A percentile compares a stretch with the other conserved stretches of the same genome.
phyloP scores from a whole-genome alignment of 2,329 filamentous ascomycete genomes.

The Lecanicillium sp. region DNA sequence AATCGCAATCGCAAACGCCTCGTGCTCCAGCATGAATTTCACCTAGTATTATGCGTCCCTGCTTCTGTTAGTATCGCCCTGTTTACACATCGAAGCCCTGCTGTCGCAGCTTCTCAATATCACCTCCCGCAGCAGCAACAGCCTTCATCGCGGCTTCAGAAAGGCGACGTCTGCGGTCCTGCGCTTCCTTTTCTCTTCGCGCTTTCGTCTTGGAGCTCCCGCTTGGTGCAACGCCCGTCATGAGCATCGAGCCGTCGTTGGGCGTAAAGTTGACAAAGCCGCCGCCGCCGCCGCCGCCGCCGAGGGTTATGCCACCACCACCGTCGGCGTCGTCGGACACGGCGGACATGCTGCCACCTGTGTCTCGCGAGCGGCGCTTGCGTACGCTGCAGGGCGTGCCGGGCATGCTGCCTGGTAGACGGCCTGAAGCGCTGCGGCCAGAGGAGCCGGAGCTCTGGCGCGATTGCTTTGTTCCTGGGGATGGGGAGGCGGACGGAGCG shows the following conservation, averaged over 20 bases:
- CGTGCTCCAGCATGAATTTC: too few relatives aligned
- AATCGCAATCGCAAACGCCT: too few relatives aligned
- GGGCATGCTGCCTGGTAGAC: slow-evolving; percentile 23
- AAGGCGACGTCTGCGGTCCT: slow-evolving; percentile 62
- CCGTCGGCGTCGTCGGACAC: slow-evolving; percentile 13
- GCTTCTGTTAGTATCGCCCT: too few relatives aligned
- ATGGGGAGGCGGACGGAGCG: slow-evolving; percentile 31
- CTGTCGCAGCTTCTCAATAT: slow-evolving; percentile 45
- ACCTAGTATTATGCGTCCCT: too few relatives aligned
- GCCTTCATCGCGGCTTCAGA: slow-evolving; percentile 62
- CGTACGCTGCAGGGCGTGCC: slow-evolving; percentile 31
- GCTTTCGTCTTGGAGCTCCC: slow-evolving; percentile 92
- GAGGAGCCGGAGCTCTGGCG: slow-evolving; percentile 30
- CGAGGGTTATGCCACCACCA: slow-evolving; percentile 16
- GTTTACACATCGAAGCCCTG: slow-evolving; percentile 37
- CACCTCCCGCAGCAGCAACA: slow-evolving; percentile 62
- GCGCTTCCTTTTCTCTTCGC: slow-evolving; percentile 78
- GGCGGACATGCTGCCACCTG: slow-evolving; percentile 16
- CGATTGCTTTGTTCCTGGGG: slow-evolving; percentile 22
- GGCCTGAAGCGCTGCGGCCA: slow-evolving; percentile 26
- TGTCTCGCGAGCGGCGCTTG: slow-evolving; percentile 29
- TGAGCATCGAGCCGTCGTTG: slow-evolving; percentile 65
- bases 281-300: slow-evolving; percentile 25
- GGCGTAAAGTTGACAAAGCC: slow-evolving; percentile 90
- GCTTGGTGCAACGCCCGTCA: slow-evolving; percentile 85